Evolutionary conservation across 2,329 filamentous ascomycete genomes (phyloP).

Genomic region (Aureobasidium vineae): DNA sequence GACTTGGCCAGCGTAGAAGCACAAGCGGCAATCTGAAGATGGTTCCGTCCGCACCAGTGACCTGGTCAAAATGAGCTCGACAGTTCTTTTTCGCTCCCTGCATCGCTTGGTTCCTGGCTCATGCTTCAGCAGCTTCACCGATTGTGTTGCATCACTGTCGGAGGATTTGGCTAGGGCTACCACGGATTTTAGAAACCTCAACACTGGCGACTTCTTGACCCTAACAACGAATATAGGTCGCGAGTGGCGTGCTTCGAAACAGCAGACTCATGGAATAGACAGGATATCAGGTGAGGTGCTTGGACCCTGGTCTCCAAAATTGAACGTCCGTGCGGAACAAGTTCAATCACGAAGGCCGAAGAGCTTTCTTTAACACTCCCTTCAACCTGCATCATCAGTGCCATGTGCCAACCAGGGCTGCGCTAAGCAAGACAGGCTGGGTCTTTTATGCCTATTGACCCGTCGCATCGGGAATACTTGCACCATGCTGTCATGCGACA

Average conservation of each 20-base stretch:
- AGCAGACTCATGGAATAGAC: conserved; percentile 7
- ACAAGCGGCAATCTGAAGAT: conserved; percentile 3
- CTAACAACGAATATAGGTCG: neutral
- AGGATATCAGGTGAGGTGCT: conserved; percentile 22
- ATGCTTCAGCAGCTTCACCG: neutral
- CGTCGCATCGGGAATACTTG: conserved; percentile 3
- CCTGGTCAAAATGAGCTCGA: neutral
- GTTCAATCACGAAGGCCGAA: neutral
- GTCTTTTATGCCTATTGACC: neutral
- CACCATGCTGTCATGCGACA: conserved; percentile 18
- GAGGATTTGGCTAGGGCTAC: neutral
- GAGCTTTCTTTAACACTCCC: conserved; percentile 1
- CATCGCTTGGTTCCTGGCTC: neutral
- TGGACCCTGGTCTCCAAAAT: conserved; percentile 14
- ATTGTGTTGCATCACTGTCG: neutral
- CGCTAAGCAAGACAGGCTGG: neutral
- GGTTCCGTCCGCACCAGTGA: neutral
- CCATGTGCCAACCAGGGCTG: conserved; percentile 8
- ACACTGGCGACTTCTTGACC: neutral
- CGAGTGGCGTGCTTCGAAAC: conserved; percentile 6
- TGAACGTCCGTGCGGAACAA: neutral
- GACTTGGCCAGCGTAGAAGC: neutral
- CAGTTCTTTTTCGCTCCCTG: conserved; percentile 5
- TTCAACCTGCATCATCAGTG: conserved; percentile 15
- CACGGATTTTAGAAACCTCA: neutral